phyloP scores from a whole-genome alignment of 2,329 filamentous ascomycete genomes.

The Beauveria varroae region DNA sequence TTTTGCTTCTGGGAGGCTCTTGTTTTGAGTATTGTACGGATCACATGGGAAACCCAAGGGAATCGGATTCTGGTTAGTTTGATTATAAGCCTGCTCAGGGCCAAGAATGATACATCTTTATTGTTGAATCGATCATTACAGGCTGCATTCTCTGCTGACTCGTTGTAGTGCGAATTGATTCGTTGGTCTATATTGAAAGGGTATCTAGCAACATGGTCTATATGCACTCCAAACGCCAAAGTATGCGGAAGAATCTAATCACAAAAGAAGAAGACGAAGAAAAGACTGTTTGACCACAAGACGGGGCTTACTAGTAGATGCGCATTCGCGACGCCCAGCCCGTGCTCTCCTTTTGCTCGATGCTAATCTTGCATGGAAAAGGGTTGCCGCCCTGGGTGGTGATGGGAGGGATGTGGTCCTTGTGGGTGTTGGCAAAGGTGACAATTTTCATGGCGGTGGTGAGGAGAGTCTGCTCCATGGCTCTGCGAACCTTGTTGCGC shows the following conservation, averaged over 20 bases:
- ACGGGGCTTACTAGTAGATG: constrained; percentile 47
- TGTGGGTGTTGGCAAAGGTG: constrained; percentile 77
- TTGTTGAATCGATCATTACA: neutral
- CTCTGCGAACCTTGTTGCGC: constrained; percentile 76
- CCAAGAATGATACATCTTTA: constrained; percentile 1
- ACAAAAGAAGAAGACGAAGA: neutral
- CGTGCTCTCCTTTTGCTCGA: constrained; percentile 69
- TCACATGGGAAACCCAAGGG: neutral
- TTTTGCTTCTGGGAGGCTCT: constrained; percentile 2
- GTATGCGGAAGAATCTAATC: neutral
- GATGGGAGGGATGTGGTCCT: constrained; percentile 94
- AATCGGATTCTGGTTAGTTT: constrained; percentile 6
- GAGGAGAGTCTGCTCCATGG: constrained; percentile 84
- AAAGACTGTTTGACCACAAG: neutral
- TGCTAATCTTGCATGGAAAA: constrained; percentile 87
- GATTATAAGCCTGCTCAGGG: constrained; percentile 2
- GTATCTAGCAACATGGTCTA: constrained; percentile 4
- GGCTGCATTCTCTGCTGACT: too few species aligned
- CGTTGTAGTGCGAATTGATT: neutral
- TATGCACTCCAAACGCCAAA: constrained; percentile 5
- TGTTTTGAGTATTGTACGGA: constrained; percentile 8
- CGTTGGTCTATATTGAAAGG: neutral
- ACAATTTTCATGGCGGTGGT: constrained; percentile 87
- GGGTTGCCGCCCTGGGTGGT: constrained; percentile 91
- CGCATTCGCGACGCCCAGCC: constrained; percentile 75